Evolutionary conservation across 169 alveolate genomes (phyloP).

Genomic region (Cryptosporidium sp.): DNA sequence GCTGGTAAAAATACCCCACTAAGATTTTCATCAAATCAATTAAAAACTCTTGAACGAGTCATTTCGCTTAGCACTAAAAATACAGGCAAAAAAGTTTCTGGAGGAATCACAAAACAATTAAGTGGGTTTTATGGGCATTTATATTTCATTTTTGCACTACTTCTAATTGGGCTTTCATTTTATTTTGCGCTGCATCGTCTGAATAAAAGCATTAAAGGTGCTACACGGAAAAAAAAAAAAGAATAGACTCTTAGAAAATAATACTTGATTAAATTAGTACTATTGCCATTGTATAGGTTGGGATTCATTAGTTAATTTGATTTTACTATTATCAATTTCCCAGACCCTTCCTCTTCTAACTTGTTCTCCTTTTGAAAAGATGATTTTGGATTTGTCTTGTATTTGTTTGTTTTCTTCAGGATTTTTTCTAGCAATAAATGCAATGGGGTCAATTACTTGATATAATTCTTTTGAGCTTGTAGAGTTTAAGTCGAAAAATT

Average conservation of each 20-base stretch:
- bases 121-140: slow-evolving; percentile 37
- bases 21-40: slow-evolving; percentile 37
- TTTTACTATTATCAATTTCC: not conserved
- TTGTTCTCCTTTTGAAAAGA: slow-evolving; percentile 61
- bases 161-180: slow-evolving; percentile 21
- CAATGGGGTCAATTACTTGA: slow-evolving; percentile 57
- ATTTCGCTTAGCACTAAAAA: slow-evolving; percentile 1
- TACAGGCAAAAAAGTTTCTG: not conserved
- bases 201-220: not conserved
- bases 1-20: slow-evolving; percentile 19
- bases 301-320: slow-evolving; percentile 3
- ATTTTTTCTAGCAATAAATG: slow-evolving; percentile 45
- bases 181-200: slow-evolving; percentile 23
- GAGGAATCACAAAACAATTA: not conserved
- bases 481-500: not conserved
- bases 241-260: not conserved
- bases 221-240: not conserved
- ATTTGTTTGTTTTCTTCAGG: not conserved
- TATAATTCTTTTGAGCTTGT: not conserved
- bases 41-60: slow-evolving; percentile 27
- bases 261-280: not conserved
- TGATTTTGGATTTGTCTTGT: slow-evolving; percentile 4
- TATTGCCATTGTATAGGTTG: slow-evolving; percentile 68
- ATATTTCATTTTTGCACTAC: slow-evolving; percentile 24
- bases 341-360: slow-evolving; percentile 41